Evolutionary conservation across 257 asterid genomes (phyloP).

Genomic region (Solanum lycopersicoides): DNA sequence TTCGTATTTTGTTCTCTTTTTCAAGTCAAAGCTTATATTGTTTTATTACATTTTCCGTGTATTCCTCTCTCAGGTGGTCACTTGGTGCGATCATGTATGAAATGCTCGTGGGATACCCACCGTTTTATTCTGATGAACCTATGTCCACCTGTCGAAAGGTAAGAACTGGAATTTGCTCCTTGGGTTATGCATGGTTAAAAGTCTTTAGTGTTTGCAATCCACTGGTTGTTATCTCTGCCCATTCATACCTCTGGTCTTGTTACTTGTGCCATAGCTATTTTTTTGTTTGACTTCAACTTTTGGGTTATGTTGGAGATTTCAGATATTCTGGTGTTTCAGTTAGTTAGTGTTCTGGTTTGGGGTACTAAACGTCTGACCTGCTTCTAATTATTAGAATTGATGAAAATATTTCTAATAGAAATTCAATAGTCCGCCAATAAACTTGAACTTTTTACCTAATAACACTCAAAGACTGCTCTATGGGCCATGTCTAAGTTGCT

Average conservation of each 20-base stretch:
- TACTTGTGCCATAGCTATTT: background rate
- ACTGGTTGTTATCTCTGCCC: background rate
- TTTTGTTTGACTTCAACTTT: background rate
- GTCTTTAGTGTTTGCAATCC: background rate
- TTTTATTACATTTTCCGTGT: background rate
- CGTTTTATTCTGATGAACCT: slow-evolving; percentile 96
- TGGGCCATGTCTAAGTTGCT: background rate
- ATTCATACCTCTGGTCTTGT: background rate
- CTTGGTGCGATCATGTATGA: slow-evolving; percentile 98
- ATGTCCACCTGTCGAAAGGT: slow-evolving; percentile 97
- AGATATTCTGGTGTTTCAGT: background rate
- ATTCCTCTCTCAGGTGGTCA: slow-evolving; percentile 65
- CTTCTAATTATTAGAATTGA: background rate
- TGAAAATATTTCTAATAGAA: background rate
- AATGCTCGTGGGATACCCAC: slow-evolving; percentile 97
- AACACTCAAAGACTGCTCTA: background rate
- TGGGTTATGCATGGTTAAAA: background rate
- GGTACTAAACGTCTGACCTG: background rate
- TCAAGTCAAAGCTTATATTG: background rate
- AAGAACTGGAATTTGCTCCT: background rate
- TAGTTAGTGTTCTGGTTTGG: background rate
- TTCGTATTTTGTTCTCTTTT: background rate
- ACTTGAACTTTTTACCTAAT: background rate
- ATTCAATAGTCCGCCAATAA: background rate
- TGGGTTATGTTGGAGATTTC: background rate